A percentile compares a stretch with the other conserved stretches of the same genome.
Conservation (phyloP, 192 early-diverging fungal genomes). For the Backusella macrospora region DNA sequence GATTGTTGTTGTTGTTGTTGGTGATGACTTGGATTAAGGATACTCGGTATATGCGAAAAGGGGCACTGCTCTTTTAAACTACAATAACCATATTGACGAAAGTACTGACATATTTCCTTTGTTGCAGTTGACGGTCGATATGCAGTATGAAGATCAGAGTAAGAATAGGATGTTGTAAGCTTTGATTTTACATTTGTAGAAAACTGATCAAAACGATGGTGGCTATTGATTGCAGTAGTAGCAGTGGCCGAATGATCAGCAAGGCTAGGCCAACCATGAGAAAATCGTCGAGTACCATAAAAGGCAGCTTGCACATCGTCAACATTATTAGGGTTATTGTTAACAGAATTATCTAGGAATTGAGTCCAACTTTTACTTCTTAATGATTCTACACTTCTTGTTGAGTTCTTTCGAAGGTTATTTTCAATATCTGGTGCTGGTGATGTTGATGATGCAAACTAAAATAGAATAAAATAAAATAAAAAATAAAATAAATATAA, state of each 20-base stretch:
- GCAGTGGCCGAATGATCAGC: constrained; percentile 7
- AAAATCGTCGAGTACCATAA: constrained; percentile 23
- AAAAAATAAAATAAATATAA: constrained; percentile 12
- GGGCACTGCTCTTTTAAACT: constrained; percentile 57
- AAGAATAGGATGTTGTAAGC: constrained; percentile 49
- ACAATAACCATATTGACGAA: constrained; percentile 48
- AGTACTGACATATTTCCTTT: constrained; percentile 43
- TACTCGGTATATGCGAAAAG: constrained; percentile 45
- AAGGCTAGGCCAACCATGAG: constrained; percentile 19
- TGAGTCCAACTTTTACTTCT: constrained; percentile 48
- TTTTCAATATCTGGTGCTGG: constrained; percentile 48
- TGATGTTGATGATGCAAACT: constrained; percentile 49
- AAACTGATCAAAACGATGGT: not conserved
- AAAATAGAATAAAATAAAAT: constrained; percentile 2
- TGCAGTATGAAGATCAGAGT: constrained; percentile 45
- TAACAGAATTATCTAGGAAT: constrained; percentile 29
- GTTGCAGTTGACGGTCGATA: constrained; percentile 13
- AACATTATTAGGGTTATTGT: not conserved
- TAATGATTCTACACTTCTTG: constrained; percentile 52
- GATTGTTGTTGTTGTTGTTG: constrained; percentile 38
- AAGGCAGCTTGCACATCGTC: constrained; percentile 35
- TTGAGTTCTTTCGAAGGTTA: constrained; percentile 38
- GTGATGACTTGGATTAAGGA: constrained; percentile 19
- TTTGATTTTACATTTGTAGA: constrained; percentile 17
- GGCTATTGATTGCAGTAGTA: not conserved